Base-by-base conservation (phyloP, 176 grass and related monocot genomes). In the Alloteropsis semialata region DNA sequence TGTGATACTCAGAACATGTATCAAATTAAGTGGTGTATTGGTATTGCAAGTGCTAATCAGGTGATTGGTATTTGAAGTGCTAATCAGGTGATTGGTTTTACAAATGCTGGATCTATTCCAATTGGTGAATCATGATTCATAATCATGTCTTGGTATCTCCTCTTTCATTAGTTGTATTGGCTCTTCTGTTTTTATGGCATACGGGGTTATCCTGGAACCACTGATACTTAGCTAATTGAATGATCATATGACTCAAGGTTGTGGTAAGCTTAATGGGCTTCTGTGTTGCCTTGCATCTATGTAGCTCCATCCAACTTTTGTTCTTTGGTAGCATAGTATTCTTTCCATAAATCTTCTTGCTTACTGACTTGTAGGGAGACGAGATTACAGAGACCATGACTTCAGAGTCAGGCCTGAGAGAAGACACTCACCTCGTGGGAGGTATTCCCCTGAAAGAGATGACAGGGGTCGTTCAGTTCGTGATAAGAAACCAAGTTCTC, bases 391-490 rank as follows among this genome's bases (percentile, higher is more conserved):
- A 87, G 81, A 65, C 85, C 62, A 75, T 57, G 91, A 97, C 42
- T 79, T 97, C 57, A 93, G 94, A 77, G 86, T 75, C 68, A 93
- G 80, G 73, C 84, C 86, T 87, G 88, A 91, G 63, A 93, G 94
- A 89, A 97, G 88, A 84, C 69, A 75, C 81, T 93, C 94, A 78
- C 89, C 94, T 22, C 79, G 55, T 86, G 74, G 87, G 64, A 89
- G 88, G 87, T 79, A 77, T 70, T 93, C 94, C 58, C 83, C 94
- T 73, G 84, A 77, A 76, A 93, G 91, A 89, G 88, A 85, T 83
- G 49, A 44, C 81, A 91, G 91, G 74, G 88, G 72, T 72, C 81
- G 79, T 82, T 80, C 87, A 3, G 82, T 87, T 86, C 84, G 60
- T 66, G 63, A 87, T 79, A 74, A 79, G 67, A 93, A 79, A 46